Evolutionary conservation across 2,329 filamentous ascomycete species (phyloP).

Genomic region (Ilyonectria robusta): DNA sequence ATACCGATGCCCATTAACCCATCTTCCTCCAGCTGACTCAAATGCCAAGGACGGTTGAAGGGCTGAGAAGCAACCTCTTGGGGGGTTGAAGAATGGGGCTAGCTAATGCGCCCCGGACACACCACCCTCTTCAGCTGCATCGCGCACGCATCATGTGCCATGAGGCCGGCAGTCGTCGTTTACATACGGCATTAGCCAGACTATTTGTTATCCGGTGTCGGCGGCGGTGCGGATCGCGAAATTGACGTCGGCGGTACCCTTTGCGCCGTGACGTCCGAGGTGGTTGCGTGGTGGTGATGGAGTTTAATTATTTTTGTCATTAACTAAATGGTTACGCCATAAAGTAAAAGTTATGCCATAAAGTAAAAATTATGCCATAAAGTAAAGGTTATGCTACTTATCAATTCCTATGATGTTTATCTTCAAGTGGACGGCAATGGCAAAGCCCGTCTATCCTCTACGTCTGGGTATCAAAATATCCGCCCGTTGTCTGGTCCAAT

Average conservation of each 20-base stretch:
- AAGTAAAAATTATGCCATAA: not conserved
- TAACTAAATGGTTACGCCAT: no score
- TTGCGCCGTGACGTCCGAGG: not conserved
- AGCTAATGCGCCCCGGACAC: no score
- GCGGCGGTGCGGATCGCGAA: not conserved
- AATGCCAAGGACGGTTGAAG: no score
- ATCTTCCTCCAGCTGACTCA: no score
- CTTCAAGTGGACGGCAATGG: not conserved
- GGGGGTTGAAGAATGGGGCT: no score
- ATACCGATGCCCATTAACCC: no score
- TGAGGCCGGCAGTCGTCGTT: not conserved
- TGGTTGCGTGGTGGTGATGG: not conserved
- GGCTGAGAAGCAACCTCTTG: no score
- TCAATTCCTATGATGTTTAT: not conserved
- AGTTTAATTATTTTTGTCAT: not conserved
- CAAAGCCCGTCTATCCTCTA: slow-evolving; percentile 1
- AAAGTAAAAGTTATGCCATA: not conserved
- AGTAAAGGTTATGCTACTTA: no score
- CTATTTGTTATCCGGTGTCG: not conserved
- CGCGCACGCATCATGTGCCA: not conserved
- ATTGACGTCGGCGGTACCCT: not conserved
- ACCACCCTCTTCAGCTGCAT: no score
- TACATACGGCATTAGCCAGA: not conserved
- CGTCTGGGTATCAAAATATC: slow-evolving; percentile 6
- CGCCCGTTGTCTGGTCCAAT: not conserved